Evolutionary conservation across 257 asterid genomes (phyloP).

Genomic region (Solanum arcanum): DNA sequence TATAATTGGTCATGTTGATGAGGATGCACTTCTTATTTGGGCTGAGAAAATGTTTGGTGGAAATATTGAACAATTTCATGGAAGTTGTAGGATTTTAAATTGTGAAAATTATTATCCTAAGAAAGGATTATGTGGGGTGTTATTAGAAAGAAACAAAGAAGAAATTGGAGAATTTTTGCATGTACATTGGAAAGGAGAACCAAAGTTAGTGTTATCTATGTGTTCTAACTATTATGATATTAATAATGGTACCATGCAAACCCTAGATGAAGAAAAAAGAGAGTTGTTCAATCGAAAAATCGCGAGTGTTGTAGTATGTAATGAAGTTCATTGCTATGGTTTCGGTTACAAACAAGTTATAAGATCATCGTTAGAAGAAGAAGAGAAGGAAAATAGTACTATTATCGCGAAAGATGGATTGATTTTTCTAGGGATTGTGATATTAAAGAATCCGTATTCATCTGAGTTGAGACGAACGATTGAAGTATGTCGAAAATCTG

Average conservation of each 20-base stretch:
- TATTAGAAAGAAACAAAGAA: not conserved
- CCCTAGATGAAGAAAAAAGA: conserved; percentile 13
- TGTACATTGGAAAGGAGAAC: conserved; percentile 21
- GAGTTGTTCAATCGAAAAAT: not conserved
- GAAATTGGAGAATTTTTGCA: not conserved
- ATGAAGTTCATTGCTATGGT: conserved; percentile 7
- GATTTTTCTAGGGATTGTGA: conserved; percentile 14
- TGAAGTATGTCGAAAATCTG: conserved; percentile 4
- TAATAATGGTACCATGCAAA: conserved; percentile 22
- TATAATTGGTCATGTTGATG: not conserved
- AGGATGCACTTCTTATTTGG: conserved; percentile 23
- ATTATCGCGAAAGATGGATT: conserved; percentile 1
- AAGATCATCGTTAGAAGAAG: not conserved
- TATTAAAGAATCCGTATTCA: conserved; percentile 23
- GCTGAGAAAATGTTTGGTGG: conserved; percentile 9
- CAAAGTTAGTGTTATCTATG: conserved; percentile 2
- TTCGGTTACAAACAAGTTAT: conserved; percentile 18
- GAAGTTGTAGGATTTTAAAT: not conserved
- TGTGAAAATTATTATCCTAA: not conserved
- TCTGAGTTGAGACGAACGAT: conserved; percentile 12
- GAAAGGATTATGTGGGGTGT: not conserved
- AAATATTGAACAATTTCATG: not conserved
- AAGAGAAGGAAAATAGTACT: not conserved
- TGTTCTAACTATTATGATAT: conserved; percentile 23
- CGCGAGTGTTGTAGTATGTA: not conserved